Base-by-base conservation (phyloP, 2,329 filamentous ascomycete species). In the Teratosphaeria pseudoeucalypti region DNA sequence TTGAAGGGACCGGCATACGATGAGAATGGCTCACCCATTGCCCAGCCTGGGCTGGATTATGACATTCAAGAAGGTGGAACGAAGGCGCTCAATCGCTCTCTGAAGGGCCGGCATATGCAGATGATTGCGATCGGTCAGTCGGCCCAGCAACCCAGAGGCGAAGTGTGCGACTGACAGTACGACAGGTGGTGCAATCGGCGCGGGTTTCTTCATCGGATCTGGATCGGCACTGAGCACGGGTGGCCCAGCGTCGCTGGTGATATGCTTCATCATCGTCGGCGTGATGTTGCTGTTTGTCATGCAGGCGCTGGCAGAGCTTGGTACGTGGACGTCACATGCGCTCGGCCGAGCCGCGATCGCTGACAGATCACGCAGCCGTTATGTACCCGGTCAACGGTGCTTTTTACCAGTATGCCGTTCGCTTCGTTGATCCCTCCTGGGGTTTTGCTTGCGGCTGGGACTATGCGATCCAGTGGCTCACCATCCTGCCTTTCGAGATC, bases 111-210 rank as follows among this genome's bases (percentile, higher is more conserved):
- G 55, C 92, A 97, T 78, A 72, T 96, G 71, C 92, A 96, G 77
- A 96, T 96, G 92, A 96, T 96, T 79, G 92, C 92, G 14, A 95
- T 96, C 66, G 91, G 91, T 67, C 19, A n/a, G 53, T 54, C 12
- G 14, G 5, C 3, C 6, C n/a, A 14, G 16, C 27, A 32, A 6
- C 7, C 27, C 4, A 26, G 7, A 12, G 53, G 6, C 53, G 23
- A 32, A 23, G 7, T 23, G 1, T 4, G 53, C 27, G 27, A 23
- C 53, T 54, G 53, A 54, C 53, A 32, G 16, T 3, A 16, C 27
- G 32, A 19, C 27, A 54, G 91, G 65, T 26, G 68, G 68, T 27
- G 64, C 65, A 7, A 70, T 71, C 14, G 71, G 71, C 49, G 69
- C 70, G 53, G 71, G 71, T 58, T 62, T 73, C 26, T 73, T 73